These are phyloP conservation scores for Fusarium hainanense DNA, from an alignment of 2,329 filamentous ascomycete species.

Conservation along the genomic window DNA sequence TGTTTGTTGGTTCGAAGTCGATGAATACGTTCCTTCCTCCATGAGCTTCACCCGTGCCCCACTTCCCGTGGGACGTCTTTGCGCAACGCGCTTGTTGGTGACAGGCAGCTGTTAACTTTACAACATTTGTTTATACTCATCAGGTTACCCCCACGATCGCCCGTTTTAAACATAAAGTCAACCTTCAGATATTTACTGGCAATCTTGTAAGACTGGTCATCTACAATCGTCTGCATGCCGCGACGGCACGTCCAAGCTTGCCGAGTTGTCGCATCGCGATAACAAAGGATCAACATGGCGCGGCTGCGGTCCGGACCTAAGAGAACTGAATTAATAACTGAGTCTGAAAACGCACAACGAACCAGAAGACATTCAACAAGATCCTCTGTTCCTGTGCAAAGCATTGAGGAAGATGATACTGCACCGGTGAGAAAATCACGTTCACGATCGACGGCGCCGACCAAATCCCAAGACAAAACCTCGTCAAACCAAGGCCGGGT, in stretches of 20 bases:
- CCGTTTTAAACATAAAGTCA: background rate
- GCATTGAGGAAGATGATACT: constrained; percentile 1
- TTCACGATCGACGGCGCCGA: background rate
- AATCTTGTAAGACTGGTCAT: background rate
- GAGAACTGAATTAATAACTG: background rate
- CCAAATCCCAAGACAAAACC: background rate
- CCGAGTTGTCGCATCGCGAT: constrained; percentile 1
- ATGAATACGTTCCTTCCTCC: background rate
- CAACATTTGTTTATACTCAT: background rate
- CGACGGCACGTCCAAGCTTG: background rate
- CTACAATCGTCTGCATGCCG: background rate
- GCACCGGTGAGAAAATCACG: background rate
- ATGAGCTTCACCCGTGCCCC: constrained; percentile 20
- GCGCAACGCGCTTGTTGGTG: background rate
- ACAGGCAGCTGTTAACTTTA: background rate
- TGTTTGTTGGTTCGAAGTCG: background rate
- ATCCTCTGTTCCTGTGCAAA: constrained; percentile 1
- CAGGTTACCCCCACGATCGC: background rate
- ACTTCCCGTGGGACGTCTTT: constrained; percentile 8
- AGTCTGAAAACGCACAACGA: background rate
- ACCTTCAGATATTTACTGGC: background rate
- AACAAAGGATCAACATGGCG: constrained; percentile 23
- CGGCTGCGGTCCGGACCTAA: constrained; percentile 24
- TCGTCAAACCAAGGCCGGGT: constrained; percentile 2
- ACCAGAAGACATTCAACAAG: background rate